phyloP scores from a whole-genome alignment of 306 rosid species.

The Oemleria cerasiformis region DNA sequence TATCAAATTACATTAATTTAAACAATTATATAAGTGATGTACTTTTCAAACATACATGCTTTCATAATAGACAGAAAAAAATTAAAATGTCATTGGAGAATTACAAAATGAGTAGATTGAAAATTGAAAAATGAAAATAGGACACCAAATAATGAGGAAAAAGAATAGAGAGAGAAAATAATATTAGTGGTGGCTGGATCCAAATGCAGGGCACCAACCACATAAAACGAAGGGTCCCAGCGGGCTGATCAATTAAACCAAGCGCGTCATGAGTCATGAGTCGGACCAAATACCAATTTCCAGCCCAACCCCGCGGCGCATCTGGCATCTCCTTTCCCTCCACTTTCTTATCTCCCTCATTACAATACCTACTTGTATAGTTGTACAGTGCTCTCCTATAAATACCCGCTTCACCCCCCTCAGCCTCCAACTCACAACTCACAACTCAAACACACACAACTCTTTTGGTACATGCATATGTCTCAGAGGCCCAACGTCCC shows the following conservation, averaged over 20 bases:
- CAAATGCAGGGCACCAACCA: neutral
- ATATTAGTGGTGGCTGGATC: neutral
- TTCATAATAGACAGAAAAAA: too few relatives aligned
- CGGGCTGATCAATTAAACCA: neutral
- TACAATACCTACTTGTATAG: neutral
- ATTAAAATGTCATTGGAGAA: too few relatives aligned
- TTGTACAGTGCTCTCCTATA: neutral
- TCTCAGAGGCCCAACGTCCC: constrained; percentile 45
- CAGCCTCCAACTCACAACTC: neutral
- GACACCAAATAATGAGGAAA: too few relatives aligned
- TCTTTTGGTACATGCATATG: constrained; percentile 22
- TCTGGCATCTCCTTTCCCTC: neutral
- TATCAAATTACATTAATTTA: too few relatives aligned
- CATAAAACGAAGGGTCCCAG: neutral
- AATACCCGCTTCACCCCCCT: neutral
- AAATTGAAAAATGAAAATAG: too few relatives aligned
- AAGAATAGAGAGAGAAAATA: too few relatives aligned
- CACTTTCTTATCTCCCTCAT: neutral
- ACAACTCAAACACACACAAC: neutral
- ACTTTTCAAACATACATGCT: too few relatives aligned
- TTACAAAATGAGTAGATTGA: too few relatives aligned
- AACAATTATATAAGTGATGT: too few relatives aligned
- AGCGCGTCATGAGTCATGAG: constrained; percentile 5
- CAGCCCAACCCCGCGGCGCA: neutral
- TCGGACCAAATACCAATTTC: neutral